These are phyloP conservation scores for Termitomyces sp. DNA, from an alignment of 768 basidiomycete genomes.

Conservation along the genomic window DNA sequence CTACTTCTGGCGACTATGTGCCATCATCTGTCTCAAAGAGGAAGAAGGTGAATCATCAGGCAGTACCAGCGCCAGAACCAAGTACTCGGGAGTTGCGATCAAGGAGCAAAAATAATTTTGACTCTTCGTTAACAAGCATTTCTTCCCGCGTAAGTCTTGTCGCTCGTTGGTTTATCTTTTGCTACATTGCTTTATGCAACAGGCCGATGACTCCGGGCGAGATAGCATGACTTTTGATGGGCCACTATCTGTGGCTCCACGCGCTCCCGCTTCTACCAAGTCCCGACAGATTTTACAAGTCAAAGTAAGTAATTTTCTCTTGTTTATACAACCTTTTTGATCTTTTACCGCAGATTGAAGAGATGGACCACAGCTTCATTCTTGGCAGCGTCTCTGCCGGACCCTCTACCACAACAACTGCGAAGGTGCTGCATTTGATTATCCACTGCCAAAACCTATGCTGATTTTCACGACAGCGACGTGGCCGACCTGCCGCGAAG, in stretches of 20 bases:
- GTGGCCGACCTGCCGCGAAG: conserved; percentile 22
- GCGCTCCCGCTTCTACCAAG: conserved; percentile 12
- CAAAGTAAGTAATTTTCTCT: conserved; percentile 23
- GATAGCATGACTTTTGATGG: conserved; percentile 16
- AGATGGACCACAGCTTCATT: conserved; percentile 22
- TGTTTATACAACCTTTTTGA: neutral
- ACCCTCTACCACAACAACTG: conserved; percentile 8
- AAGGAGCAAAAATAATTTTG: conserved; percentile 34
- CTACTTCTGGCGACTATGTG: conserved; percentile 24
- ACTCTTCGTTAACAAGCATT: conserved; percentile 32
- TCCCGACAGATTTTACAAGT: conserved; percentile 24
- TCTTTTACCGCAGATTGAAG: conserved; percentile 26
- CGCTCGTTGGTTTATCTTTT: neutral
- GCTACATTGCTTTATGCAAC: conserved; percentile 19
- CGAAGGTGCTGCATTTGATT: conserved; percentile 9
- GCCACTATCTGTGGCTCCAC: conserved; percentile 15
- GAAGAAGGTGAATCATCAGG: conserved; percentile 26
- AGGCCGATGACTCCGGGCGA: conserved; percentile 22
- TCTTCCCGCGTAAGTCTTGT: conserved; percentile 31
- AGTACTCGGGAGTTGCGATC: conserved; percentile 43
- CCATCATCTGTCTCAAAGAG: conserved; percentile 33
- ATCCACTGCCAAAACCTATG: neutral
- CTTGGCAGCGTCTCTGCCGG: conserved; percentile 9
- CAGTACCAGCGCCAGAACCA: conserved; percentile 18
- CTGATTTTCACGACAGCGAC: conserved; percentile 9